Percentiles rank a stretch among this genome's conserved stretches.
These are phyloP conservation scores for Aurantiochytrium sp. DNA, from an alignment of 108 stramenopile species.

Conservation along the genomic window DNA sequence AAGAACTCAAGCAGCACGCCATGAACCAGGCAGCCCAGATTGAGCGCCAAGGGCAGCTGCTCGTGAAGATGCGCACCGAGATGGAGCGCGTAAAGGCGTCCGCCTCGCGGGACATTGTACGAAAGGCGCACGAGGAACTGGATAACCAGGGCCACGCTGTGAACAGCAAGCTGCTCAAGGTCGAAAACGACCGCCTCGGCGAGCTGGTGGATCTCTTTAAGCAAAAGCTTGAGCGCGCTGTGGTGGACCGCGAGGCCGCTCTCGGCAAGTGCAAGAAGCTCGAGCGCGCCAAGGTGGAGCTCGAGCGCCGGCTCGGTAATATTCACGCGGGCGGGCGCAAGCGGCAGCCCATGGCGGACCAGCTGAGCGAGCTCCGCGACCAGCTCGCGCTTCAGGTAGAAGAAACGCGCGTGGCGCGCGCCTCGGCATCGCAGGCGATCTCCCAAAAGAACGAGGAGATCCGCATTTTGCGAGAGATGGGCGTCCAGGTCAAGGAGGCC, in stretches of 20 bases:
- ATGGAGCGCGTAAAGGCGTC: slow-evolving; percentile 20
- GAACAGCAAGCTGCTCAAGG: not conserved
- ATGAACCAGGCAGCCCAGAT: not conserved
- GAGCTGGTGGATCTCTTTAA: slow-evolving; percentile 19
- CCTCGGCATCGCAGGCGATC: not conserved
- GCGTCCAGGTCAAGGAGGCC: slow-evolving; percentile 5
- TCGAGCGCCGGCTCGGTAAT: not conserved
- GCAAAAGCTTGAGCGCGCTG: slow-evolving; percentile 5
- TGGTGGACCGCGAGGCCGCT: not conserved
- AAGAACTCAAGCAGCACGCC: slow-evolving; percentile 18
- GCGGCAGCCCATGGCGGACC: slow-evolving; percentile 20
- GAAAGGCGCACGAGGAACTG: not conserved
- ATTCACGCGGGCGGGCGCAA: not conserved
- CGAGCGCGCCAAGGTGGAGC: not conserved
- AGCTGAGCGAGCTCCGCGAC: not conserved
- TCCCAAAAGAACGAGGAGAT: slow-evolving; percentile 24
- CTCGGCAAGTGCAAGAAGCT: slow-evolving; percentile 1
- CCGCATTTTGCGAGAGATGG: not conserved
- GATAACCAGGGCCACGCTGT: not conserved
- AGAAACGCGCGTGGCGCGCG: not conserved
- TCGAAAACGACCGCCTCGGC: slow-evolving; percentile 1
- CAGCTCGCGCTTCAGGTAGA: not conserved
- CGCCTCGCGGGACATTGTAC: not conserved
- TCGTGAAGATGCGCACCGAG: slow-evolving; percentile 26
- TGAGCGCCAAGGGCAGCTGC: not conserved